Conservation (phyloP, 345 rosid genomes). For the Microcos paniculata region DNA sequence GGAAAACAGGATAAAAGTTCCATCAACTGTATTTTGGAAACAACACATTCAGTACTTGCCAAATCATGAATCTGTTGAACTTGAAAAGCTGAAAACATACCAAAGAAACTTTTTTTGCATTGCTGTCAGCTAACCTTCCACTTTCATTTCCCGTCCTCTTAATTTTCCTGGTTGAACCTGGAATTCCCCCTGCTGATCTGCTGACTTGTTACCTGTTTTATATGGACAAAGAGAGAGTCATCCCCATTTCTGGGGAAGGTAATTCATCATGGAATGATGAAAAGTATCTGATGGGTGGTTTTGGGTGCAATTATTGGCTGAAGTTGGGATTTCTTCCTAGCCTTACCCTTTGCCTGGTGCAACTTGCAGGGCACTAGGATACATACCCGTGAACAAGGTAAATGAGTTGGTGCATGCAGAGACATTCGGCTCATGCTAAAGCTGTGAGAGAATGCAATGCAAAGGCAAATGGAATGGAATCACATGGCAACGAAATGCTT, state of each 20-base stretch:
- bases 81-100: background rate
- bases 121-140: slow-evolving; percentile 10
- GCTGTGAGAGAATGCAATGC: background rate
- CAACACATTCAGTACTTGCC: background rate
- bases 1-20: background rate
- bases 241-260: background rate
- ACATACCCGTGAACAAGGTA: slow-evolving; percentile 4
- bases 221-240: background rate
- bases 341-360: background rate
- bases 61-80: background rate
- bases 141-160: background rate
- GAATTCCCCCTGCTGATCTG: background rate
- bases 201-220: background rate
- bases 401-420: background rate
- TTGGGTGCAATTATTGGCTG: background rate
- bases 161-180: slow-evolving; percentile 3
- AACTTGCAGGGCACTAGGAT: background rate
- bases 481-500: background rate
- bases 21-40: background rate
- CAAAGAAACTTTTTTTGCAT: background rate
- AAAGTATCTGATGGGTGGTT: background rate
- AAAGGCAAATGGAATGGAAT: background rate
- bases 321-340: background rate
- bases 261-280: background rate
- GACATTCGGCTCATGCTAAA: background rate